A percentile compares a stretch with the other conserved stretches of the same genome.
Evolutionary conservation across 1,284 basidiomycete species (phyloP).

Genomic region (Anthracocystis setariae): DNA sequence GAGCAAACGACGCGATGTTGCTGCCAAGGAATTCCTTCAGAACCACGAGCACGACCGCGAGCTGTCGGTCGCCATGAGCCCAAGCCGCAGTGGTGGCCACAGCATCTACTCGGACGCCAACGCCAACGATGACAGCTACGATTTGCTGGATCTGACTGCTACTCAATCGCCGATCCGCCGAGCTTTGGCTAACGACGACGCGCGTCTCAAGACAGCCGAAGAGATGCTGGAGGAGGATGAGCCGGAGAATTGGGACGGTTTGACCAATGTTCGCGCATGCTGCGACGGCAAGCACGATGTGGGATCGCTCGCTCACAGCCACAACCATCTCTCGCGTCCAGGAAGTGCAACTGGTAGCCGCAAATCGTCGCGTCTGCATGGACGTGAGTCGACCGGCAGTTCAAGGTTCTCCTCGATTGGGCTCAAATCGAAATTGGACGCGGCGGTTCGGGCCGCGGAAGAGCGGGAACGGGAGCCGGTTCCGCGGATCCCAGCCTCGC

Average conservation of each 20-base stretch:
- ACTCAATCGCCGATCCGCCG: slow-evolving; percentile 39
- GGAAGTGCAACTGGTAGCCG: slow-evolving; percentile 18
- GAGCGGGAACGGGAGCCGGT: slow-evolving; percentile 28
- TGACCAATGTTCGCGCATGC: slow-evolving; percentile 79
- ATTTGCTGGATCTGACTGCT: slow-evolving; percentile 43
- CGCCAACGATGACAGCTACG: slow-evolving; percentile 32
- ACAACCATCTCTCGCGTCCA: slow-evolving; percentile 23
- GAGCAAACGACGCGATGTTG: slow-evolving; percentile 84
- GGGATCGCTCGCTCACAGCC: slow-evolving; percentile 61
- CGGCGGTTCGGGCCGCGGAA: slow-evolving; percentile 25
- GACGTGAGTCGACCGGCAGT: slow-evolving; percentile 35
- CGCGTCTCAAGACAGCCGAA: slow-evolving; percentile 60
- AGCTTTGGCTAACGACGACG: slow-evolving; percentile 41
- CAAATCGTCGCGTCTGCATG: slow-evolving; percentile 37
- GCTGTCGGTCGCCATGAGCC: slow-evolving; percentile 37
- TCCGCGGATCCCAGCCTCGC: slow-evolving; percentile 23
- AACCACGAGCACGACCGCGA: slow-evolving; percentile 53
- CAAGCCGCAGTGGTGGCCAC: slow-evolving; percentile 26
- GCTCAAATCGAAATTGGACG: slow-evolving; percentile 43
- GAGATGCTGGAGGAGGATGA: slow-evolving; percentile 74
- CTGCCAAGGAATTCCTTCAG: slow-evolving; percentile 83
- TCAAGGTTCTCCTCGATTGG: slow-evolving; percentile 31
- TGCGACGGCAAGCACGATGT: slow-evolving; percentile 87
- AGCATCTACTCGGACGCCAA: slow-evolving; percentile 24
- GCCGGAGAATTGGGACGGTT: slow-evolving; percentile 86